phyloP scores from a whole-genome alignment of 2,329 filamentous ascomycete species.

The Trichoderma sp. region DNA sequence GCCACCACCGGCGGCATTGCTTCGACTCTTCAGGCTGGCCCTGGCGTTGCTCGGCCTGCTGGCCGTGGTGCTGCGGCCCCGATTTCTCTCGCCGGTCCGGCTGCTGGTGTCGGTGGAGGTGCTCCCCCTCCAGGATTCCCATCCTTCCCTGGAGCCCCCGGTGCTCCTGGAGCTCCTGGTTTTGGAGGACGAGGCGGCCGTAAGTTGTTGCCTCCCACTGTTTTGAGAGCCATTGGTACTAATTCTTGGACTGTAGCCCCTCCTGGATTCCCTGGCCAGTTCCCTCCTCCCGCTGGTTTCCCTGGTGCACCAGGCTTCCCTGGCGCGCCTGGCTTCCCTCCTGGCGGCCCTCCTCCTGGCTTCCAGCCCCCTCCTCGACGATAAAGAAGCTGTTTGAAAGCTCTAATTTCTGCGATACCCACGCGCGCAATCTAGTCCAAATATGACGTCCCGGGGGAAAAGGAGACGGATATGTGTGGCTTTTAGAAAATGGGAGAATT shows the following conservation, averaged over 20 bases:
- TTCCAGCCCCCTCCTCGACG: constrained; percentile 73
- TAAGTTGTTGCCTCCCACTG: constrained; percentile 39
- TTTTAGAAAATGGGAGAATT: constrained; percentile 20
- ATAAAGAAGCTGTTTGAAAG: constrained; percentile 38
- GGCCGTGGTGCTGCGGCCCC: constrained; percentile 76
- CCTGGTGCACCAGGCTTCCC: constrained; percentile 41
- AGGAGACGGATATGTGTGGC: neutral
- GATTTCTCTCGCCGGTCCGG: constrained; percentile 77
- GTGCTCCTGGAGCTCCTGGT: constrained; percentile 48
- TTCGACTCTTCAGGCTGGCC: constrained; percentile 75
- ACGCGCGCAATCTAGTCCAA: constrained; percentile 17
- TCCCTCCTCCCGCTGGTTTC: constrained; percentile 49
- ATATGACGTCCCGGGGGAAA: neutral
- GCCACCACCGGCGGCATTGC: constrained; percentile 67
- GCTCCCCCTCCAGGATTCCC: constrained; percentile 63
- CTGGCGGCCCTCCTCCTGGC: constrained; percentile 54
- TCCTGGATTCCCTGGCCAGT: constrained; percentile 53
- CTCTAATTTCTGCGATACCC: constrained; percentile 22
- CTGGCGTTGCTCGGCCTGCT: constrained; percentile 87
- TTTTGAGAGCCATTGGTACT: constrained; percentile 29
- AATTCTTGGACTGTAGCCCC: constrained; percentile 44
- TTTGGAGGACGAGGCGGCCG: constrained; percentile 52
- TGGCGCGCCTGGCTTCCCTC: constrained; percentile 53
- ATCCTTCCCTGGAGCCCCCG: constrained; percentile 53
- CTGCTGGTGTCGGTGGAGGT: constrained; percentile 79